Evolutionary conservation across 2,329 filamentous ascomycete species (phyloP), one percentile per base, ranked within the genome.

Genomic region (Thielaviopsis musarum): DNA sequence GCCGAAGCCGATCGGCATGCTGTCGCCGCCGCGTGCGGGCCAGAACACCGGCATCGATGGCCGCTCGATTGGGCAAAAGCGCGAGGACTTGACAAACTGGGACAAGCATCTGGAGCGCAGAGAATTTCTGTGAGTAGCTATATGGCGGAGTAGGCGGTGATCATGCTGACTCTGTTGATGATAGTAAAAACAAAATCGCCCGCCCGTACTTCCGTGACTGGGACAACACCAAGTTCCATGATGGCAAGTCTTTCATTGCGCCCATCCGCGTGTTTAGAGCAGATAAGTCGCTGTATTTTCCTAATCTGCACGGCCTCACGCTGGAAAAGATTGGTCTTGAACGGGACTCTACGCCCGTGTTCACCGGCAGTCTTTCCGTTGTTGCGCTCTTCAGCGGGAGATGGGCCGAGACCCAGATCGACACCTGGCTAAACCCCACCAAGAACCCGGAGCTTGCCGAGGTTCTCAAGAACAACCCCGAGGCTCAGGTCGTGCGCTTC

Each of bases 121-220:
- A 64, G 79, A 87, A 65, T 77, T 88, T 68, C 75, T 97, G 86
- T 90, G 77, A 64, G 76, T 59, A 17, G 9, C 48, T 19, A 2
- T 28, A 12, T 6, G 13, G 4, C 2, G 10, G 10, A 12, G 22
- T 21, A 10, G 9, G 30, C 17, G 17, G 10, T 3, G 24, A 15
- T 28, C 24, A 38, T 22, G 26, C 26, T 54, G 26, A 13, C 52
- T 12, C 24, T 51, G 19, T 13, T 21, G 15, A 45, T 21, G 15
- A 45, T 51, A 88, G 85, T 58, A 87, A 87, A 52, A 78, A 81
- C 65, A 83, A 89, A 69, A 84, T 94, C 67, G 76, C 84, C 21
- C 87, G 88, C 61, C 91, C 91, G 1, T 98, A 98, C 72, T 98
- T 95, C 74, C 87, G 90, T 70, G 91, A 98, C 77, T 96, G 90